A percentile compares a stretch with the other conserved stretches of the same genome.
Evolutionary conservation across 2,329 filamentous ascomycete genomes (phyloP).

Genomic region (Trichoderma citrinoviride): DNA sequence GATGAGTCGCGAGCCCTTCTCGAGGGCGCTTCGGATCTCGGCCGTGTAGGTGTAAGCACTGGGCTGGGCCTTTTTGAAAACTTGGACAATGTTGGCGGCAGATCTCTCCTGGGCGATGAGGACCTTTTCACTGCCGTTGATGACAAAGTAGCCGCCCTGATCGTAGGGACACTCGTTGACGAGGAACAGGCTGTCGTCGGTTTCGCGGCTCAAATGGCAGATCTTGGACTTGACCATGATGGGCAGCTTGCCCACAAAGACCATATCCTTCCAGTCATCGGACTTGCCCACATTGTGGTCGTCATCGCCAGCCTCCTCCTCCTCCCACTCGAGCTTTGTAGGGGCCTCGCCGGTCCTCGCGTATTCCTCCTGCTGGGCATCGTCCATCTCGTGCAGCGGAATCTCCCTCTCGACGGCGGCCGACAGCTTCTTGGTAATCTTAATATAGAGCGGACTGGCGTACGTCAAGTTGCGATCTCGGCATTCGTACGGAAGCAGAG

Average conservation of each 20-base stretch:
- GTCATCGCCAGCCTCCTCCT: constrained; percentile 52
- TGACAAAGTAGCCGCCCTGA: constrained; percentile 97
- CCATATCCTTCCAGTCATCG: constrained; percentile 63
- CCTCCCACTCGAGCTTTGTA: constrained; percentile 59
- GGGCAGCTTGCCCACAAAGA: constrained; percentile 93
- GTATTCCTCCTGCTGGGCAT: constrained; percentile 57
- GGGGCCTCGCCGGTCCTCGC: constrained; percentile 55
- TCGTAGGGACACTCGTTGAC: constrained; percentile 98
- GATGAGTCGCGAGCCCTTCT: constrained; percentile 92
- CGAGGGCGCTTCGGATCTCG: constrained; percentile 92
- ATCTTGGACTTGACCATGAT: constrained; percentile 98
- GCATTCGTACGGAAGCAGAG: constrained; percentile 90
- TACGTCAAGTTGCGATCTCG: constrained; percentile 95
- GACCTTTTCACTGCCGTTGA: constrained; percentile 98
- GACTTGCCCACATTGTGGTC: constrained; percentile 49
- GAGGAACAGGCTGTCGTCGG: constrained; percentile 81
- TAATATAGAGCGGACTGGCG: constrained; percentile 83
- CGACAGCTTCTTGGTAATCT: constrained; percentile 80
- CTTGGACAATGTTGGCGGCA: constrained; percentile 97
- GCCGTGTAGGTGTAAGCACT: constrained; percentile 90
- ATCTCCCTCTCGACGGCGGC: constrained; percentile 75
- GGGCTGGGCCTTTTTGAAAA: constrained; percentile 96
- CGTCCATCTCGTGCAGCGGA: constrained; percentile 65
- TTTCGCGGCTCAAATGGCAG: constrained; percentile 80
- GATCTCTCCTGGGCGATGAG: constrained; percentile 96